Evolutionary conservation across 495 filamentous ascomycete genomes (phyloP), one percentile per base, ranked within the genome.

Genomic region (Jackrogersella minutella): DNA sequence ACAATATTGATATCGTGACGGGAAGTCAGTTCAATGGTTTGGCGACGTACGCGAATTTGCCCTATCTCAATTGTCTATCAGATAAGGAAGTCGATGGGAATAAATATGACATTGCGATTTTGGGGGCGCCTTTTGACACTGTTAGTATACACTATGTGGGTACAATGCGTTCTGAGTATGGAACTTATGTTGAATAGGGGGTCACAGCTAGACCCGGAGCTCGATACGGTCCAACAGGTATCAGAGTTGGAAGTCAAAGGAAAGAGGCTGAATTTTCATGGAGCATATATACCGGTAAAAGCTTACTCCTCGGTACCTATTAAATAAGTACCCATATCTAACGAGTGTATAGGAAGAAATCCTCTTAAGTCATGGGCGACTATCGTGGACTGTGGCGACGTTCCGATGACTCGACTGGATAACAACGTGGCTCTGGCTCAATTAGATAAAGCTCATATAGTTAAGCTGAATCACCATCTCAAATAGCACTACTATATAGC

Each of bases 61-160:
- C 88, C 1, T 95, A 94, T 77, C 87, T 85, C 56, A 91, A 91
- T 31, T 96, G 92, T 69, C 80, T 96, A 5, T 91, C 84, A 37
- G 85, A 92, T 31, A 80, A 84, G 14, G 69, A 70, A 1, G 87
- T 81, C 33, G 81, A 87, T 10, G 73, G 77, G 2, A 84, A 88
- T 66, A 86, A 81, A 69, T 95, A 88, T 69, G 92, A 96, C 61
- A 93, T 95, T 75, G 92, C 91, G 22, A 91, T 96, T 74, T 71
- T 96, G 24, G 91, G 91, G 22, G 83, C 83, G 7, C 83, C 83
- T 6, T 84, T 84, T 57, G 83, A 85, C 52, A 85, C 82, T 5
- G 76, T 78, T 1, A 62, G 76, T 65, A 46, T n/a, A 10, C 22
- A 24, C 10, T 26, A 46, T 46, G 41, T 46, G 41, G 21, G 16